Evolutionary conservation across 2,329 filamentous ascomycete species (phyloP), one percentile per base, ranked within the genome.

Genomic region (Botrytis hyacinthi): DNA sequence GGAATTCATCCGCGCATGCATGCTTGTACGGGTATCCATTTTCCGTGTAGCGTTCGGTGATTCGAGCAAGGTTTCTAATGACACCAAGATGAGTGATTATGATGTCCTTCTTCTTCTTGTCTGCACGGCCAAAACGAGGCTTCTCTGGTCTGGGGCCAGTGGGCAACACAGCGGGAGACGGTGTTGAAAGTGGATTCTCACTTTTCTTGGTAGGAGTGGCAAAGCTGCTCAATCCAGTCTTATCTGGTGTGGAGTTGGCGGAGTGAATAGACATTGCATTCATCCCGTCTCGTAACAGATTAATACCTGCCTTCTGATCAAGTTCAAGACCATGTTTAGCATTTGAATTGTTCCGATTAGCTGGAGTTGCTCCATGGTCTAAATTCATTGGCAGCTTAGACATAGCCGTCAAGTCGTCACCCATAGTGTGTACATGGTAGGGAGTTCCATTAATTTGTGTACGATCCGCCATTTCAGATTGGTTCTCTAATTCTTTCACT

Each of bases 71-170:
- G 59, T 78, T 78, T 32, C 73, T 74, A 22, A 59, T 59, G n/a
- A 76, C 46, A 9, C 74, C 73, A n/a, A 40, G 26, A n/a, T 68
- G 44, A 8, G 59, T 66, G 51, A 78, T 74, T 35, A 78, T 60
- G 54, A 78, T 74, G 20, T 78, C 76, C 54, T 75, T 75, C 60
- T 72, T 75, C 9, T 60, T 65, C 22, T 73, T 74, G 40, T 76
- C 73, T 22, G 73, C 35, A n/a, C 74, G 75, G 67, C 60, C 44
- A 37, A 61, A 65, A 37, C 44, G 59, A 12, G 59, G 32, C 22
- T 63, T 65, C 8, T 22, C 40, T 42, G 48, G 48, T 37, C 66
- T 69, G 32, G 37, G 68, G 10, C 57, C 54, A 32, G 32, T 72
- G 7, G n/a, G 32, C 12, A 70, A 70, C 18, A 18, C 29, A 35